These are phyloP conservation scores for Brassica rapa DNA, from an alignment of 345 rosid species.

Conservation along the genomic window DNA sequence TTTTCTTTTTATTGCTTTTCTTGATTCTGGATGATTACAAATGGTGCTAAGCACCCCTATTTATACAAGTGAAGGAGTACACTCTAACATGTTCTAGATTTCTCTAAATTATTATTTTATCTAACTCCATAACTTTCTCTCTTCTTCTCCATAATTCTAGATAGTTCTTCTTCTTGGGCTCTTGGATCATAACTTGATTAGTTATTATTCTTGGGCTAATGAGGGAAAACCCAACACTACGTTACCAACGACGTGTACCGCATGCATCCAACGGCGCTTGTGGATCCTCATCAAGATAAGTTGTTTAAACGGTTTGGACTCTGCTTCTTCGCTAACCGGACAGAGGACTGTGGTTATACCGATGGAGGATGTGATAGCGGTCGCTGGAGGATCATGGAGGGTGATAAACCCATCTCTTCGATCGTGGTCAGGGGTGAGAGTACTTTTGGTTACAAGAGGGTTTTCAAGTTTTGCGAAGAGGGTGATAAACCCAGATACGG, in stretches of 20 bases:
- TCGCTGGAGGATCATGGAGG: conserved; percentile 1
- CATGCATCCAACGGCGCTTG: neutral
- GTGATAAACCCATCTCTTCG: neutral
- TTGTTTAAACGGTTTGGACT: neutral
- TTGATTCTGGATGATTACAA: too few relatives aligned
- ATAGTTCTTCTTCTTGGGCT: too few relatives aligned
- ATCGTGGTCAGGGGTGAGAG: neutral
- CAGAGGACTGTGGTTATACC: neutral
- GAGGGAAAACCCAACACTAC: too few relatives aligned
- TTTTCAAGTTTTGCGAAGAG: neutral
- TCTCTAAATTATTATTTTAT: too few relatives aligned
- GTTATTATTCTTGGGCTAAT: too few relatives aligned
- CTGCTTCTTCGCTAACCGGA: neutral
- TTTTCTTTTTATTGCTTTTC: too few relatives aligned
- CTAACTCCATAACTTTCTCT: too few relatives aligned
- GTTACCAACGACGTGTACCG: neutral
- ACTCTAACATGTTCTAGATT: too few relatives aligned
- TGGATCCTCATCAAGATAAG: neutral
- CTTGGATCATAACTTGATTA: too few relatives aligned
- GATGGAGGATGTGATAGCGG: conserved; percentile 3
- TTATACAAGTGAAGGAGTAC: too few relatives aligned
- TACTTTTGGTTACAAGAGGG: neutral
- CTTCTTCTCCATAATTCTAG: too few relatives aligned
- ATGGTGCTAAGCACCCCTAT: too few relatives aligned
- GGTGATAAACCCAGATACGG: neutral